A percentile compares a stretch with the other conserved stretches of the same genome.
Evolutionary conservation across 1,284 basidiomycete genomes (phyloP).

Genomic region (Lentinula novae-zelandiae): DNA sequence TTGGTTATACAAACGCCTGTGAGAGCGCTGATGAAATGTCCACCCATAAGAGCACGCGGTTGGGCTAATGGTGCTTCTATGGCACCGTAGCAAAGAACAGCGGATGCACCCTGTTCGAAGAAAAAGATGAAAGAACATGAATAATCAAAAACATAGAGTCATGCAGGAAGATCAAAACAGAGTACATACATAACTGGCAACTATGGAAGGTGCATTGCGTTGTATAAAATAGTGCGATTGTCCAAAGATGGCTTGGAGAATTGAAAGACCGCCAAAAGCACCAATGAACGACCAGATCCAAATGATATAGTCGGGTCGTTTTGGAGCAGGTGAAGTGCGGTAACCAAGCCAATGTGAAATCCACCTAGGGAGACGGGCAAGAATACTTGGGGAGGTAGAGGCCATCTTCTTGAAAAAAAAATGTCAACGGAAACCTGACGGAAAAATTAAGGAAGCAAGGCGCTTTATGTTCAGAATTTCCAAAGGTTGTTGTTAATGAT

Average conservation of each 20-base stretch:
- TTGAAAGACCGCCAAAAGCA: conserved; percentile 51
- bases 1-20: conserved; percentile 54
- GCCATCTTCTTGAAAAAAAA: neutral
- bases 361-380: conserved; percentile 35
- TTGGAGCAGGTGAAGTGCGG: conserved; percentile 18
- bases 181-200: conserved; percentile 43
- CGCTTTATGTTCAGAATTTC: neutral
- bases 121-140: neutral
- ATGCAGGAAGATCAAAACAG: neutral
- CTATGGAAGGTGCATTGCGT: conserved; percentile 43
- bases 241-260: conserved; percentile 53
- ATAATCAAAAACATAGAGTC: neutral
- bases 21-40: conserved; percentile 50
- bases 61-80: conserved; percentile 60
- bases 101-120: conserved; percentile 48
- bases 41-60: conserved; percentile 53
- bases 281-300: conserved; percentile 46
- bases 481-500: neutral
- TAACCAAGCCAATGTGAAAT: conserved; percentile 45
- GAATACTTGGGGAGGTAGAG: conserved; percentile 3
- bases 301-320: conserved; percentile 17
- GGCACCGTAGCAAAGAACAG: conserved; percentile 55
- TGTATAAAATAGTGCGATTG: conserved; percentile 45
- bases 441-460: neutral
- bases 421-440: neutral